phyloP scores from a whole-genome alignment of 2,329 filamentous ascomycete genomes.

The Fusarium citri region DNA sequence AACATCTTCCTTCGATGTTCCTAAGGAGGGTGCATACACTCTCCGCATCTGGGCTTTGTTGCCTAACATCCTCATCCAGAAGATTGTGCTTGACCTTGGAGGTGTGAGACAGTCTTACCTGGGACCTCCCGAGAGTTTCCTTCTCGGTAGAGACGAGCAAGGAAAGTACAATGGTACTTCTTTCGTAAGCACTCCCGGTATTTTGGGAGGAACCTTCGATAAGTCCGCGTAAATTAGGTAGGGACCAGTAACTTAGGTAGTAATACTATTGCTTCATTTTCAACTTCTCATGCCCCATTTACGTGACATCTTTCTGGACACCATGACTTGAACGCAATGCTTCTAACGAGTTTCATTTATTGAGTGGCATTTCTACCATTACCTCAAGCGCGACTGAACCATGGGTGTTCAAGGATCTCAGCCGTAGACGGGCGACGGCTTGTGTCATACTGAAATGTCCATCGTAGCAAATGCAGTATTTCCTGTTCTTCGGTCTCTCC shows the following conservation, averaged over 20 bases:
- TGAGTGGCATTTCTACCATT: no score
- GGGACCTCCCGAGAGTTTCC: conserved; percentile 67
- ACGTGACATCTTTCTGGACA: no score
- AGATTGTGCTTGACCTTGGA: conserved; percentile 66
- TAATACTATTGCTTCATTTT: neutral
- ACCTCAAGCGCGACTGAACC: neutral
- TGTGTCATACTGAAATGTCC: neutral
- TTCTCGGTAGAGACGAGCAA: conserved; percentile 37
- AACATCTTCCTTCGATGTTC: conserved; percentile 57
- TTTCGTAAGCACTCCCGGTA: conserved; percentile 3
- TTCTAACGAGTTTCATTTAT: no score
- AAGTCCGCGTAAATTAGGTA: neutral
- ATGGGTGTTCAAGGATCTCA: neutral
- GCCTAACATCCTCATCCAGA: conserved; percentile 66
- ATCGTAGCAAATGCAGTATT: neutral
- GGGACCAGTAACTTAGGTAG: neutral
- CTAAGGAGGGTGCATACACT: conserved; percentile 59
- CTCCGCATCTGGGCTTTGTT: conserved; percentile 64
- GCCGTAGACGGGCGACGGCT: neutral
- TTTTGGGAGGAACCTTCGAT: conserved; percentile 1
- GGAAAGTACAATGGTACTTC: conserved; percentile 32
- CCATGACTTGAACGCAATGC: no score
- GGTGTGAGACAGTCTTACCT: conserved; percentile 66
- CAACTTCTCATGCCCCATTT: neutral
- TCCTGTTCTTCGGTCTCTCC: fast-evolving